Base-by-base conservation (phyloP, 1,284 basidiomycete genomes). In the Tilletia caries region DNA sequence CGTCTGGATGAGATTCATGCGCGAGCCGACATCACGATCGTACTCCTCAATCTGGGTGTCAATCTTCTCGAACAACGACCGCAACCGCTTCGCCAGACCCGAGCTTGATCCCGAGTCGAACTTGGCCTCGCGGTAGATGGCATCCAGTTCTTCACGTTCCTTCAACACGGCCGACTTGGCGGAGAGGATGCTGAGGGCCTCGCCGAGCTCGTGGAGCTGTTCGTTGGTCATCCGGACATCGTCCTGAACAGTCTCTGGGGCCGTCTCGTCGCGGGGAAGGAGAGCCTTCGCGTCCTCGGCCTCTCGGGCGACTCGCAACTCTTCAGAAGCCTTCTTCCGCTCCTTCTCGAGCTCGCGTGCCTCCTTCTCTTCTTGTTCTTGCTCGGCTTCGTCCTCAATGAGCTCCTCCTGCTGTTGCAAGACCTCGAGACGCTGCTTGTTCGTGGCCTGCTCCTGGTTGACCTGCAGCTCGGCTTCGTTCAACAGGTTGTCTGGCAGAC, bases 321-420 rank as follows among this genome's bases (percentile, higher is more conserved):
- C 58, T 37, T 62, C 58, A 2, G 58, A 62, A 1, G 58, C 66
- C 76, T 91, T 89, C 74, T 89, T 90, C 64, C 89, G 88, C 84
- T 92, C 91, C 80, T 89, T 89, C 83, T 91, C 90, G 58, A 90
- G 91, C 76, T 92, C 90, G 73, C 93, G 89, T 46, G 94, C 92
- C 79, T 92, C 91, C 80, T 93, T 91, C 83, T 96, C 95, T 84
- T 96, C 95, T 82, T 86, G 76, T 79, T 98, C 96, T 85, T 98
- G 95, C 83, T 97, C 95, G 74, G 95, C 90, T 85, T 98, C 95
- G 83, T 98, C 95, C 84, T 98, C 95, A 82, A 99, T 99, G 71
- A 99, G 91, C 84, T 98, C 95, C 83, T 98, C 93, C 85, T 98
- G 95, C 83, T 99, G 92, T 81, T 96, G 92, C 83, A 99, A 86